phyloP scores from a whole-genome alignment of 495 filamentous ascomycete species.

The Penicillium mononematosum region DNA sequence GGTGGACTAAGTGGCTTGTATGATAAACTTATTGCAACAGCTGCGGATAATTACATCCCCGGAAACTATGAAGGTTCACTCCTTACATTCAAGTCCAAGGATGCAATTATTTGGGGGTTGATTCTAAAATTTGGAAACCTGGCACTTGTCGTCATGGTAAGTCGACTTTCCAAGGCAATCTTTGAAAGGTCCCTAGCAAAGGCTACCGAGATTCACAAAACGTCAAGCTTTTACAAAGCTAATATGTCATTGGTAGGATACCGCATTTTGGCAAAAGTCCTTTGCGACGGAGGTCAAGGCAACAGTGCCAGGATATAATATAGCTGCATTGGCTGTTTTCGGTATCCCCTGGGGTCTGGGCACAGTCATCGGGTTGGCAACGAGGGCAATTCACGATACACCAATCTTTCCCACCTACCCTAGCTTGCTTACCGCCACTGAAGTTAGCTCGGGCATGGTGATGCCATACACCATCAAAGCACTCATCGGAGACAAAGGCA shows the following conservation, averaged over 20 bases:
- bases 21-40: conserved; percentile 35
- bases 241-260: conserved; percentile 34
- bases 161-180: background rate
- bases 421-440: conserved; percentile 38
- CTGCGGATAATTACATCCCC: conserved; percentile 37
- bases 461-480: conserved; percentile 51
- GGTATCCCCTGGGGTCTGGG: conserved; percentile 52
- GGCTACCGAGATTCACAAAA: too few species aligned
- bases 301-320: conserved; percentile 45
- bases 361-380: conserved; percentile 49
- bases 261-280: conserved; percentile 54
- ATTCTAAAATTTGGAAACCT: conserved; percentile 50
- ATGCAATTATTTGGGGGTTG: conserved; percentile 50
- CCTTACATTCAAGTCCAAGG: conserved; percentile 51
- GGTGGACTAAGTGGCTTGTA: conserved; percentile 39
- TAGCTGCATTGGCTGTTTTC: conserved; percentile 46
- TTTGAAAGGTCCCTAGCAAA: too few species aligned
- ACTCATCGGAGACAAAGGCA: conserved; percentile 47
- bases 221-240: background rate
- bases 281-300: conserved; percentile 45
- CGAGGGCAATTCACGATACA: conserved; percentile 46
- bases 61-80: conserved; percentile 50
- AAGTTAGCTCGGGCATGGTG: conserved; percentile 47
- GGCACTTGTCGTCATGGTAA: conserved; percentile 51
- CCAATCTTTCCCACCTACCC: conserved; percentile 55